phyloP scores from a whole-genome alignment of 164 flowering plant genomes.

The Aristolochia californica region DNA sequence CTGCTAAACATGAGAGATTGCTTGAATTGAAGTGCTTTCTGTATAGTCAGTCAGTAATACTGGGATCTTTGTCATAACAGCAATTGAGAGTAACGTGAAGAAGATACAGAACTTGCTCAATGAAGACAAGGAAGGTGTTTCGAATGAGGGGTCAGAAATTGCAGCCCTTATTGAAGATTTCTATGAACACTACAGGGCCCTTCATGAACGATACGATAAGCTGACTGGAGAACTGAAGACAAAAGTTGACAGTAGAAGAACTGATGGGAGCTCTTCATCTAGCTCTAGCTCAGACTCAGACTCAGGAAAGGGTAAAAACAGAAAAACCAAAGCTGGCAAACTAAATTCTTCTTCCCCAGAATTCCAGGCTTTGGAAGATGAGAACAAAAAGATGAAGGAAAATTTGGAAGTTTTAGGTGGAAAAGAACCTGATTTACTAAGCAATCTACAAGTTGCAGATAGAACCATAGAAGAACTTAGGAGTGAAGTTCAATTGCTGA shows the following conservation, averaged over 20 bases:
- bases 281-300: constrained; percentile 38
- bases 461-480: constrained; percentile 25
- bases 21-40: background rate
- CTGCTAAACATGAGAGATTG: background rate
- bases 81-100: constrained; percentile 7
- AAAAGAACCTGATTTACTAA: constrained; percentile 31
- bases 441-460: constrained; percentile 27
- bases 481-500: constrained; percentile 24
- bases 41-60: background rate
- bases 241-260: constrained; percentile 5
- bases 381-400: constrained; percentile 21
- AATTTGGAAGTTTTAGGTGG: constrained; percentile 29
- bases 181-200: constrained; percentile 2
- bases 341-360: background rate
- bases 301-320: constrained; percentile 15
- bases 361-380: constrained; percentile 8
- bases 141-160: constrained; percentile 8
- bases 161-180: constrained; percentile 6
- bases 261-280: constrained; percentile 15
- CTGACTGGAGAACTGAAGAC: constrained; percentile 18
- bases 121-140: constrained; percentile 6
- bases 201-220: constrained; percentile 13
- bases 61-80: constrained; percentile 5
- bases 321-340: constrained; percentile 1
- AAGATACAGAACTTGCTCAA: constrained; percentile 6